Base-by-base conservation (phyloP, 352 stramenopile genomes). In the Phytopythium boreale region DNA sequence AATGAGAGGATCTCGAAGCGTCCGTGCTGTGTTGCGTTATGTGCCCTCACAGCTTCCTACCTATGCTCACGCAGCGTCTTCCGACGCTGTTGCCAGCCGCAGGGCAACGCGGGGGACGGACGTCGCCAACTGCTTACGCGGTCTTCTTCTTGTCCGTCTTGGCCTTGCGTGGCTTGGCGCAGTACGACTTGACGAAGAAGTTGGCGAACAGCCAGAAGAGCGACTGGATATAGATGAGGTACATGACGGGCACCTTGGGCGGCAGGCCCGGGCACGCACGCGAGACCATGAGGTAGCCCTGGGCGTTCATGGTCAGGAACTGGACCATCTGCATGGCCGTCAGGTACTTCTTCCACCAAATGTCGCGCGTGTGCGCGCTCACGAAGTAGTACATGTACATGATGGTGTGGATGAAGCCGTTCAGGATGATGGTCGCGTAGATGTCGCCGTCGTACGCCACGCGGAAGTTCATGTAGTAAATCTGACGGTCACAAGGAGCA, bases 361-460 rank as follows among this genome's bases (percentile, higher is more conserved):
- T 98, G 50, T 94, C 75, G 63, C 95, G 97, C 56, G 93, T 98
- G 80, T 98, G 92, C 71, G 97, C 93, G 75, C 88, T 96, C 44
- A 98, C 95, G 66, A 98, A 98, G 90, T 98, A 99, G 80, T 99
- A 99, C 6, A 89, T 98, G 87, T 99, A 99, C 95, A 99, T 98
- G 70, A 99, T 93, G 39, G 92, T 98, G 79, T 99, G 96, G 63
- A 99, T 97, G 72, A 98, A 97, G 63, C 90, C 89, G 74, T 99
- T 99, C 46, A 98, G 75, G 20, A 98, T 71, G 62, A 98, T 93
- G 36, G 95, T 98, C 67, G 98, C 81, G 79, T 96, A 99, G 60
- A 99, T 92, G 78, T 99, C 96, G 57, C 96, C 96, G 77, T 99
- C 96, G 70, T 98, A 98, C 27, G 92, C 89, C 2, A 97, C 81